Evolutionary conservation across 2,329 filamentous ascomycete species (phyloP), one percentile per base, ranked within the genome.

Genomic region (Stagonosporopsis cucurbitacearum): DNA sequence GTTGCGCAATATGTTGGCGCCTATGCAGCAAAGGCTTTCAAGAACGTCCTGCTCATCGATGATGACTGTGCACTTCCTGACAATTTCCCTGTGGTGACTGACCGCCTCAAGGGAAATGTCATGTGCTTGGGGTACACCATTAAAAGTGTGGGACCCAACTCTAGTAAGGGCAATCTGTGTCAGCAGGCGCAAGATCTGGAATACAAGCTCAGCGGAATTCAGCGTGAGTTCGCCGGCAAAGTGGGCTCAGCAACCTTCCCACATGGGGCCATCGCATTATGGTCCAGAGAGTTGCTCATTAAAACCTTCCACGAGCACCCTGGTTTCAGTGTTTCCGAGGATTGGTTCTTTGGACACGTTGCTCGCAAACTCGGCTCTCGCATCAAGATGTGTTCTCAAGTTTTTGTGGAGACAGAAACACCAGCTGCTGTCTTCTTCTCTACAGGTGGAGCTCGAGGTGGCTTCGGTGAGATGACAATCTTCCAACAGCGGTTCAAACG

Each of bases 381-480:
- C 1, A 81, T 81, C 54, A 71, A 73, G 26, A 81, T 82, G 79
- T 82, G 80, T 58, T 79, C 78, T 2, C 74, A 77, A 1, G 76
- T 81, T 8, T 82, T 82, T 42, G 81, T 83, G 17, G 80, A 82
- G 58, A 83, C 81, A 0, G 78, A 81, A 57, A 81, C 80, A 0
- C 81, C 80, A 0, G 64, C 73, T 9, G 73, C 75, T 0, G 66
- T 82, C 1, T 81, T 81, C 59, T 72, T 77, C 50, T 73, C 72
- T 23, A 68, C 70, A 4, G 71, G 75, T 8, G 75, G 73, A 4
- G 70, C 68, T 6, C 72, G 81, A 19, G 81, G 80, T 37, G 81
- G 81, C 0, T 83, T 81, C 50, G 81, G 81, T 9, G 81, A 83
- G 62, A 82, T 80, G 78, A 82, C 80, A 0, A 76, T 83, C n/a